A percentile compares a stretch with the other conserved stretches of the same genome.
Conservation (phyloP, 2,329 filamentous ascomycete species). For the Sclerotiophoma versabilis region DNA sequence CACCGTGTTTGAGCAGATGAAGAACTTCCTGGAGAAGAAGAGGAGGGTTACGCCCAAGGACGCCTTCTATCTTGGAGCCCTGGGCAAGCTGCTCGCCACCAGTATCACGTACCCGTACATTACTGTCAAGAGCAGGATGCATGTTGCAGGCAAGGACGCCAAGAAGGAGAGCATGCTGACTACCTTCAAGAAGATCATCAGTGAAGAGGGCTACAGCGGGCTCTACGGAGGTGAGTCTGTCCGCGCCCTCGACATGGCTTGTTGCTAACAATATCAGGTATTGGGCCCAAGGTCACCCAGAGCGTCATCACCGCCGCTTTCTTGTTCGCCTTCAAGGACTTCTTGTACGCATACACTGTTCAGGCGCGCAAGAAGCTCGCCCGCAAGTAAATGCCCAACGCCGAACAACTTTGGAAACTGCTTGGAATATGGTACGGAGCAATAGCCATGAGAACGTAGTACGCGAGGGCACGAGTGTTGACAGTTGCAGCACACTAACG, state of each 20-base stretch:
- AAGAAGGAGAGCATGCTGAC: conserved; percentile 81
- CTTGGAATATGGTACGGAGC: neutral
- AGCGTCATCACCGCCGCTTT: conserved; percentile 96
- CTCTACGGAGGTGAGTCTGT: conserved; percentile 81
- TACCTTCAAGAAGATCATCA: conserved; percentile 79
- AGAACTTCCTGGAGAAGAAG: conserved; percentile 83
- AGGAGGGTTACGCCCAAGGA: conserved; percentile 81
- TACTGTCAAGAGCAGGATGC: conserved; percentile 97
- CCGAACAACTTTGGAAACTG: neutral
- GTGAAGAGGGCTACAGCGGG: conserved; percentile 88
- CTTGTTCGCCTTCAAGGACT: conserved; percentile 97
- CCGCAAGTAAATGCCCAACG: conserved; percentile 46
- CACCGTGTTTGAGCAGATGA: conserved; percentile 97
- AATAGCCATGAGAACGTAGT: neutral
- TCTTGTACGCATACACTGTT: conserved; percentile 84
- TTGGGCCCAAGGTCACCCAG: conserved; percentile 95
- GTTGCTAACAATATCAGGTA: conserved; percentile 63
- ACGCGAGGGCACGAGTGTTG: neutral
- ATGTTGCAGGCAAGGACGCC: conserved; percentile 80
- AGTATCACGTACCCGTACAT: conserved; percentile 97
- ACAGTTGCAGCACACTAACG: conserved; percentile 46
- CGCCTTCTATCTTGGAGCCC: conserved; percentile 87
- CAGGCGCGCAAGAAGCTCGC: conserved; percentile 62
- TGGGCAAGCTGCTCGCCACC: conserved; percentile 95
- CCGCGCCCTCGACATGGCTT: neutral